Percentiles rank a stretch among this genome's conserved stretches.
Evolutionary conservation across 1,139 yeast species (phyloP).

Genomic region (Suhomyces taliae): DNA sequence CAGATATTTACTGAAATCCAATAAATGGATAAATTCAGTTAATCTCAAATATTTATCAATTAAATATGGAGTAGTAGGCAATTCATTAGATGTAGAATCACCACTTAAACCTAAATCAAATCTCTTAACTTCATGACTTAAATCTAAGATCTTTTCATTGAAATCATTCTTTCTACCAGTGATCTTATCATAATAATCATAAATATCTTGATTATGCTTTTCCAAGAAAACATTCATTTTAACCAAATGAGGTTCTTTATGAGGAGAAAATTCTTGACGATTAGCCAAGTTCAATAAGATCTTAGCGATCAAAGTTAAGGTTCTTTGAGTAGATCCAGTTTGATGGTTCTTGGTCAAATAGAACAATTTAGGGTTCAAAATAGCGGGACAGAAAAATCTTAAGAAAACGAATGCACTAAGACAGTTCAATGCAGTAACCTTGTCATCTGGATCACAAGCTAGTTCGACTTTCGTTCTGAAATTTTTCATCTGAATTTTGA

Average conservation of each 20-base stretch:
- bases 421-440: constrained; percentile 61
- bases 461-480: constrained; percentile 62
- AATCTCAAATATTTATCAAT: constrained; percentile 66
- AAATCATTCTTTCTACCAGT: constrained; percentile 72
- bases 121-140: constrained; percentile 57
- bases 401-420: constrained; percentile 81
- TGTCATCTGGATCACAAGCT: constrained; percentile 59
- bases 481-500: constrained; percentile 59
- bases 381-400: constrained; percentile 88
- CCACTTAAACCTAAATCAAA: constrained; percentile 49
- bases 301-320: constrained; percentile 82
- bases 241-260: constrained; percentile 79
- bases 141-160: constrained; percentile 55
- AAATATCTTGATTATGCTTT: constrained; percentile 56
- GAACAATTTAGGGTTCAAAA: constrained; percentile 83
- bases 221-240: constrained; percentile 68
- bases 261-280: constrained; percentile 65
- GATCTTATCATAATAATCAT: constrained; percentile 68
- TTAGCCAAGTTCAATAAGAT: constrained; percentile 78
- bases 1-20: constrained; percentile 25
- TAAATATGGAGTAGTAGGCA: constrained; percentile 67
- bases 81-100: constrained; percentile 49
- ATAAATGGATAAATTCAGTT: constrained; percentile 55
- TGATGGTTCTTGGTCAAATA: constrained; percentile 71
- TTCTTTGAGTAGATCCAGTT: constrained; percentile 67